phyloP scores from a whole-genome alignment of 108 stramenopile genomes.

The Cyclostephanos tholiformis region DNA sequence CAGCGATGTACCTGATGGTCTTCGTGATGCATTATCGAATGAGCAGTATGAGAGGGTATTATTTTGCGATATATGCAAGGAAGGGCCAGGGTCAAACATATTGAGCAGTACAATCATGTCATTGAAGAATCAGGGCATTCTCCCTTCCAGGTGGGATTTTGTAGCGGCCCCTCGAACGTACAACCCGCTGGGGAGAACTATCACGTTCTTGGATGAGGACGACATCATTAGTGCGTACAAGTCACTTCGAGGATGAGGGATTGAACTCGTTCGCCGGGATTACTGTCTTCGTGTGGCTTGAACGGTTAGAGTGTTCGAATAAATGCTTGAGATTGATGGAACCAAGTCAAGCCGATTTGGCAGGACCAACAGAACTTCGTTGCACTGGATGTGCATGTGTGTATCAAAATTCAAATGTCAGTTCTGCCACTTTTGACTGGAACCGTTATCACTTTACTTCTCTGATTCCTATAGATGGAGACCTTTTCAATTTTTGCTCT shows the following conservation, averaged over 20 bases:
- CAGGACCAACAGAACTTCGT: too few species aligned
- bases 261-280: too few species aligned
- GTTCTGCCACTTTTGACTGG: too few species aligned
- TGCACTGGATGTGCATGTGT: too few species aligned
- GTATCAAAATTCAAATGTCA: too few species aligned
- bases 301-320: too few species aligned
- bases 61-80: constrained; percentile 90
- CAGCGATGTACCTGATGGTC: constrained; percentile 62
- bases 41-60: constrained; percentile 57
- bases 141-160: constrained; percentile 64
- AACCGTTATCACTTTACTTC: too few species aligned
- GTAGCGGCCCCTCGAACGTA: constrained; percentile 78
- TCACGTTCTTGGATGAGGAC: constrained; percentile 48
- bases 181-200: constrained; percentile 70
- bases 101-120: constrained; percentile 58
- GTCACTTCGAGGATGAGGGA: neutral
- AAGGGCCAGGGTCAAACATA: constrained; percentile 76
- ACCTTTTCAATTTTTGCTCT: too few species aligned
- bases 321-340: too few species aligned
- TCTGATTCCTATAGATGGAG: too few species aligned
- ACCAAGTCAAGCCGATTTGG: too few species aligned
- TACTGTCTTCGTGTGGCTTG: too few species aligned
- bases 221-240: constrained; percentile 35
- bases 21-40: constrained; percentile 40
- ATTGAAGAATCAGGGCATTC: constrained; percentile 50